Conservation (phyloP, 352 stramenopile species). For the Phytophthora nicotianae region DNA sequence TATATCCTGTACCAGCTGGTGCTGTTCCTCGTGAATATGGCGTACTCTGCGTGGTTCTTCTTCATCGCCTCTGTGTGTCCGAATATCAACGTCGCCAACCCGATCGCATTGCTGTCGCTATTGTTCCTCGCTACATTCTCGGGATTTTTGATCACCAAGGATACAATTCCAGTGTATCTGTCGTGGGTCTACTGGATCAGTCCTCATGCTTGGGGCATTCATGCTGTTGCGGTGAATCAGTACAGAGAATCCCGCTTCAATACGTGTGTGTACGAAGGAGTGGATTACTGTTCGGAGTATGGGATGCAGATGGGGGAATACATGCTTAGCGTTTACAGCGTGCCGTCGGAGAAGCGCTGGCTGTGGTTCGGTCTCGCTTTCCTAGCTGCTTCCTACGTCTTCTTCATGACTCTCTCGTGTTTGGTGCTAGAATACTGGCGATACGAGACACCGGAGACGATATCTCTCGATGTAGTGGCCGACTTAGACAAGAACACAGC, state of each 20-base stretch:
- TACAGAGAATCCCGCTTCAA: slow-evolving; percentile 37
- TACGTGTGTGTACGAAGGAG: slow-evolving; percentile 35
- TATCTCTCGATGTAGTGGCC: slow-evolving; percentile 1
- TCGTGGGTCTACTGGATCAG: slow-evolving; percentile 72
- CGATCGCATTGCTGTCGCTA: slow-evolving; percentile 47
- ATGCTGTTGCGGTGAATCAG: slow-evolving; percentile 41
- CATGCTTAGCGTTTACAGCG: slow-evolving; percentile 37
- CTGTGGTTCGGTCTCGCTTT: slow-evolving; percentile 38
- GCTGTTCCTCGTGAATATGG: slow-evolving; percentile 56
- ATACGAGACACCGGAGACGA: slow-evolving; percentile 28
- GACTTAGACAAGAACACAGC: not conserved
- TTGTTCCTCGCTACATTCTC: slow-evolving; percentile 56
- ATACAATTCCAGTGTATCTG: slow-evolving; percentile 50
- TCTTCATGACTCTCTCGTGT: slow-evolving; percentile 44
- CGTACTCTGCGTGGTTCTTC: slow-evolving; percentile 47
- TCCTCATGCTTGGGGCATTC: slow-evolving; percentile 50
- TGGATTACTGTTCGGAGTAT: slow-evolving; percentile 44
- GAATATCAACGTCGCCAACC: slow-evolving; percentile 49
- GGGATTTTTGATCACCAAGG: slow-evolving; percentile 50
- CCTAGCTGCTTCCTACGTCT: slow-evolving; percentile 32
- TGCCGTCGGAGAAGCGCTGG: slow-evolving; percentile 41
- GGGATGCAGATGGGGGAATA: slow-evolving; percentile 41
- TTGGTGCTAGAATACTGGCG: slow-evolving; percentile 43
- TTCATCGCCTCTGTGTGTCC: slow-evolving; percentile 37
- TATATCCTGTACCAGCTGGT: slow-evolving; percentile 69